phyloP scores from a whole-genome alignment of 2,329 filamentous ascomycete genomes.

The Talaromyces marneffei region DNA sequence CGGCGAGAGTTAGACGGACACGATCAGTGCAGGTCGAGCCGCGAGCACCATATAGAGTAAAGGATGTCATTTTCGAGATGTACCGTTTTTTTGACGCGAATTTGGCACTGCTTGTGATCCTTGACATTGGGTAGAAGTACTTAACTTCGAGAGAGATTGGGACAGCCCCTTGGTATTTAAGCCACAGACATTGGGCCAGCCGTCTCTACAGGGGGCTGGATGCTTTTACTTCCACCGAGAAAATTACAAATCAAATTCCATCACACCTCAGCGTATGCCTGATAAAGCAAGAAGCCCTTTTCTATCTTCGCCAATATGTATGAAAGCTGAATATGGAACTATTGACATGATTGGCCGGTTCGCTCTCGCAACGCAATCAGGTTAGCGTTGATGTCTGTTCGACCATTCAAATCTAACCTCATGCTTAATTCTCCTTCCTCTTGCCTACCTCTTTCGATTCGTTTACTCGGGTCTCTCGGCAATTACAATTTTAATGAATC shows the following conservation, averaged over 20 bases:
- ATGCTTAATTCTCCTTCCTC: not conserved
- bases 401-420: not conserved
- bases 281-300: no score
- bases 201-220: not conserved
- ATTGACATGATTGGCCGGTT: slow-evolving; percentile 9
- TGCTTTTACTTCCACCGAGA: not conserved
- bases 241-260: no score
- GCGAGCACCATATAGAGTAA: slow-evolving; percentile 10
- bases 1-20: slow-evolving; percentile 9
- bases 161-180: not conserved
- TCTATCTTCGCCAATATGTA: no score
- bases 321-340: no score
- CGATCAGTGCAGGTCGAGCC: slow-evolving; percentile 10
- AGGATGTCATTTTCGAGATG: slow-evolving; percentile 11
- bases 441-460: not conserved
- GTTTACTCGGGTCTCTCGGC: not conserved
- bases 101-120: not conserved
- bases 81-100: slow-evolving; percentile 1
- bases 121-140: not conserved
- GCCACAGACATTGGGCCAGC: not conserved
- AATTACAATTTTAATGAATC: not conserved
- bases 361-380: slow-evolving; percentile 2
- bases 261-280: no score
- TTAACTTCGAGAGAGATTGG: not conserved
- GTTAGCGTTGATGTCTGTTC: slow-evolving; percentile 7